Percentiles rank a stretch among this genome's conserved stretches.
These are phyloP conservation scores for Cryphonectria radicalis DNA, from an alignment of 2,329 filamentous ascomycete genomes.

Conservation along the genomic window DNA sequence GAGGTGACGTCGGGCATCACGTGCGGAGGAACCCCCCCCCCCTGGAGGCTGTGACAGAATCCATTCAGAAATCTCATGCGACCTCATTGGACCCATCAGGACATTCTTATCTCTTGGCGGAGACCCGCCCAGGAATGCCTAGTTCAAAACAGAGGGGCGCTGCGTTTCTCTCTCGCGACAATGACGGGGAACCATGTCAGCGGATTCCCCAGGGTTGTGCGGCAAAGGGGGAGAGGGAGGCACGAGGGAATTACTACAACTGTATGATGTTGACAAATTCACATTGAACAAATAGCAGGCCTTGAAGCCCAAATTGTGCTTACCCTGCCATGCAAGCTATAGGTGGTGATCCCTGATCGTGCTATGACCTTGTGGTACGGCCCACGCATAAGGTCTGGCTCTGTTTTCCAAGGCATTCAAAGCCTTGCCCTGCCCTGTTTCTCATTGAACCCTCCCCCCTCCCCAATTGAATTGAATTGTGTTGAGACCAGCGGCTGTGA, in stretches of 20 bases:
- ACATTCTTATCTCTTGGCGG: slow-evolving; percentile 24
- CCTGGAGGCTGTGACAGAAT: slow-evolving; percentile 27
- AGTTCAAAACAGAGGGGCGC: slow-evolving; percentile 21
- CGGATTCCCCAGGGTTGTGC: neutral
- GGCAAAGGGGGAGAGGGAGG: neutral
- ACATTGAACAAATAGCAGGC: neutral
- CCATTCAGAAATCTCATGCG: slow-evolving; percentile 25
- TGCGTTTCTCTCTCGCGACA: slow-evolving; percentile 16
- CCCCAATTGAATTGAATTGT: neutral
- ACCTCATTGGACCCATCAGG: slow-evolving; percentile 26
- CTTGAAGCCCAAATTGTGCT: neutral
- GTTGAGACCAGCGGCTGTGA: neutral
- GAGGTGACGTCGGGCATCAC: slow-evolving; percentile 22
- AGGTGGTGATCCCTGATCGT: neutral
- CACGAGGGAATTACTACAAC: neutral
- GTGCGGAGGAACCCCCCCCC: slow-evolving; percentile 13
- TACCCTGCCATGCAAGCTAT: neutral
- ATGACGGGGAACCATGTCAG: slow-evolving; percentile 19
- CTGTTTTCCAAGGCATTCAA: neutral
- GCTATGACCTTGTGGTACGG: neutral
- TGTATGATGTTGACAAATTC: slow-evolving; percentile 8
- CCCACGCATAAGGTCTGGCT: neutral
- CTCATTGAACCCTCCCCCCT: neutral
- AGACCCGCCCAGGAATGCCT: slow-evolving; percentile 13
- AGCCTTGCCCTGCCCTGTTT: neutral